Percentiles rank a stretch among this genome's conserved stretches.
phyloP scores from a whole-genome alignment of 129 eudicot species.

The Flaveria trinervia region DNA sequence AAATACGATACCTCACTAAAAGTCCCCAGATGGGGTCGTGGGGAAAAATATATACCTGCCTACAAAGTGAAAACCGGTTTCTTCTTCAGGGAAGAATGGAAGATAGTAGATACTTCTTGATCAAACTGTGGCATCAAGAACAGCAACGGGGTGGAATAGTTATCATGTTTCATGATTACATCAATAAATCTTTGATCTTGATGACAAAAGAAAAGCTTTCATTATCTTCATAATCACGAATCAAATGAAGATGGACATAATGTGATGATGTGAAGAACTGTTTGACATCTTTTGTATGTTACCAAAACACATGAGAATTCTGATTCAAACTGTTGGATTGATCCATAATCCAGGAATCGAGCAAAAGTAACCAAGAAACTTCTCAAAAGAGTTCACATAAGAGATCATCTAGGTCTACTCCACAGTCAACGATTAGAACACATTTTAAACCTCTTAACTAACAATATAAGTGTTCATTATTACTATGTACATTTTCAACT shows the following conservation, averaged over 20 bases:
- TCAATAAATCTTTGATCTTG: conserved; percentile 58
- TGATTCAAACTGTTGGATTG: conserved; percentile 52
- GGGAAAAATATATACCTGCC: conserved; percentile 67
- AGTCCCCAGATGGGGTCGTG: conserved; percentile 66
- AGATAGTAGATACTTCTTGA: conserved; percentile 48
- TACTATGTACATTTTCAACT: too few relatives aligned
- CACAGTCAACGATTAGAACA: too few relatives aligned
- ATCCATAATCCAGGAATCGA: conserved; percentile 46
- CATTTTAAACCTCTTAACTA: too few relatives aligned
- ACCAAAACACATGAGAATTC: conserved; percentile 47
- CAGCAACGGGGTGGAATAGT: conserved; percentile 61
- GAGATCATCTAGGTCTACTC: conserved; percentile 25
- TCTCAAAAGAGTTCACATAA: conserved; percentile 69
- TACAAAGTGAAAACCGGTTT: conserved; percentile 59
- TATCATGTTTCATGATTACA: conserved; percentile 60
- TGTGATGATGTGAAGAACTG: conserved; percentile 23
- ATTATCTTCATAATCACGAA: conserved; percentile 55
- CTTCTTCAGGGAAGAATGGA: conserved; percentile 69
- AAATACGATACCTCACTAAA: conserved; percentile 51
- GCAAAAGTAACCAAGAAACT: conserved; percentile 62
- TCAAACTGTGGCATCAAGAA: conserved; percentile 65
- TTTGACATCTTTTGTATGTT: conserved; percentile 44
- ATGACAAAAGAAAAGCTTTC: conserved; percentile 74
- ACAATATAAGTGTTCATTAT: too few relatives aligned
- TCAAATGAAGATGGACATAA: conserved; percentile 61